Base-by-base conservation (phyloP, 352 stramenopile species). In the Phytophthora melonis region DNA sequence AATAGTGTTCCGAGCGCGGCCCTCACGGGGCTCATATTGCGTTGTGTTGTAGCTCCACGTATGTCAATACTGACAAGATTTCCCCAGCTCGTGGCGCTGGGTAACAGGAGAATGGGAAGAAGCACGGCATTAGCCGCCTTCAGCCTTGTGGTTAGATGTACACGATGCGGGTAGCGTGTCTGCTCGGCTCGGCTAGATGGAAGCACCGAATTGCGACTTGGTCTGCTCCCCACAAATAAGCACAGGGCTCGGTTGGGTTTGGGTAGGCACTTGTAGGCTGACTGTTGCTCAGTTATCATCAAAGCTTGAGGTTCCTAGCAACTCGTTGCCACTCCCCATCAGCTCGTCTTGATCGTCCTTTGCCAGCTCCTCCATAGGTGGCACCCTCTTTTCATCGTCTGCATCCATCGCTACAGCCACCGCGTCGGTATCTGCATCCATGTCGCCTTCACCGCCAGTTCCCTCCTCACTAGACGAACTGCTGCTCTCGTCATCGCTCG, bases 261-360 rank as follows among this genome's bases (percentile, higher is more conserved):
- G 25, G 50, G 39, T 55, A 19, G 41, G 16, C 47, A 60, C 8
- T 58, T 55, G 19, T 45, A 65, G 58, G 41, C 25, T 72, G 32
- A 54, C 34, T 18, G 61, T 18, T 27, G 55, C 55, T 82, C 66
- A 86, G 65, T 81, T 83, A 49, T 82, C 84, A 62, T 92, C 86
- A 50, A 94, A 88, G 55, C 80, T 88, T 64, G 77, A 82, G 62
- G 78, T 81, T 34, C 81, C 78, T 59, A 94, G 62, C 53, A 94
- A 78, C 45, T 94, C 87, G 60, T 90, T 93, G 32, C 87, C 86
- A 59, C 86, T 93, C 34, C 84, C 86, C 84, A 94, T 90, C 30
- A 93, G 67, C 60, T 91, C 84, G 58, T 93, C 88, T 68, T 91
- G 82, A 14, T 92, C 81, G 11, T 89, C 82, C 30, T 84, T 84